Conservation (phyloP, 169 alveolate species). For the Eimeria praecox region DNA sequence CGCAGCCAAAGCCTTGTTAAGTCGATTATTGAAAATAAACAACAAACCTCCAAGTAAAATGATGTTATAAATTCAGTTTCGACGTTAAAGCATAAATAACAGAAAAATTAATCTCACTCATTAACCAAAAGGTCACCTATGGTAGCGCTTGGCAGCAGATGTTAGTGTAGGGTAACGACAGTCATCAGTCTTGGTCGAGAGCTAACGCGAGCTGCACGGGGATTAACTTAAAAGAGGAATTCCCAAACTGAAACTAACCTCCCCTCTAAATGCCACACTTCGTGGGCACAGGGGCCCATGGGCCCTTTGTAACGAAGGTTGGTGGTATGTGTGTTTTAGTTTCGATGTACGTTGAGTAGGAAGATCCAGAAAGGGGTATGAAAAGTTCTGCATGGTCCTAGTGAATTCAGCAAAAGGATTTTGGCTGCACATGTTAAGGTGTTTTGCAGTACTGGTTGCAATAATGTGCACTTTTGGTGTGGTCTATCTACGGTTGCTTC, state of each 20-base stretch:
- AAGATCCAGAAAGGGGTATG: too few species aligned
- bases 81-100: neutral
- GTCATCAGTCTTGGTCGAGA: neutral
- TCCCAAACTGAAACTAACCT: neutral
- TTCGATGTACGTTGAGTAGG: too few species aligned
- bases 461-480: too few species aligned
- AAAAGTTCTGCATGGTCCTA: neutral
- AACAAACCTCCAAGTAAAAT: neutral
- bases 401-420: neutral
- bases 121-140: neutral
- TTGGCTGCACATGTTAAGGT: too few species aligned
- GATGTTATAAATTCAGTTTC: neutral
- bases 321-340: neutral
- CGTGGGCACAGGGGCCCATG: neutral
- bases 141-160: neutral
- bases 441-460: too few species aligned
- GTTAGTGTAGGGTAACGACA: neutral
- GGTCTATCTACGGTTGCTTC: too few species aligned
- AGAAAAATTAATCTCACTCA: neutral
- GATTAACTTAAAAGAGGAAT: neutral
- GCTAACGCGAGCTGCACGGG: neutral
- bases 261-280: neutral
- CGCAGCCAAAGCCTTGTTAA: neutral
- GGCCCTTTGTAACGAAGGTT: neutral
- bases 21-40: neutral